phyloP scores from a whole-genome alignment of 305 asterid genomes.

The Petunia hybrid region DNA sequence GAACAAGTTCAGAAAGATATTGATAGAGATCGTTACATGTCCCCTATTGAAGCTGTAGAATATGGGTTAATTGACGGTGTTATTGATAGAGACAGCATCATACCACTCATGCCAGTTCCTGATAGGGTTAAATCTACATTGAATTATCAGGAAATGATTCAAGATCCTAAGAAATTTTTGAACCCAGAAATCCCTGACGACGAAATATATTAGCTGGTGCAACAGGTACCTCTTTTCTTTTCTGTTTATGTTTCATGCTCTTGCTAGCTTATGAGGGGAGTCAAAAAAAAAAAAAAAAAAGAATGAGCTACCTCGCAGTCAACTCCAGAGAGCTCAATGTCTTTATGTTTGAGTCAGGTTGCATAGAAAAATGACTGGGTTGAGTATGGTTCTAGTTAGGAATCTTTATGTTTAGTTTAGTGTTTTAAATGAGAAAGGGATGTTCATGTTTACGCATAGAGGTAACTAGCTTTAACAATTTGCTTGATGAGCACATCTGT shows the following conservation, averaged over 20 bases:
- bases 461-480: background rate
- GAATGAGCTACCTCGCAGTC: slow-evolving; percentile 12
- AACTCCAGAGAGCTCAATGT: background rate
- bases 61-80: slow-evolving; percentile 92
- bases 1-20: slow-evolving; percentile 95
- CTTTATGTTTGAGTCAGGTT: slow-evolving; percentile 21
- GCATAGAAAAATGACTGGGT: background rate
- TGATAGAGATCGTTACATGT: slow-evolving; percentile 91
- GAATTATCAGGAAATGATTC: slow-evolving; percentile 65
- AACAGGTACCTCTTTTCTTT: slow-evolving; percentile 36
- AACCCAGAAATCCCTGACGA: slow-evolving; percentile 90
- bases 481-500: background rate
- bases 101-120: slow-evolving; percentile 80
- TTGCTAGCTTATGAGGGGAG: slow-evolving; percentile 5
- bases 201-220: slow-evolving; percentile 70
- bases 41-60: slow-evolving; percentile 97
- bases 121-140: slow-evolving; percentile 67
- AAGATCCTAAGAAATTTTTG: slow-evolving; percentile 77
- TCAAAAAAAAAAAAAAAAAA: too few relatives aligned
- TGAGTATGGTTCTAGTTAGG: background rate
- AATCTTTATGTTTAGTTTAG: background rate
- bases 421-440: background rate
- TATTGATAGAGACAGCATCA: slow-evolving; percentile 81
- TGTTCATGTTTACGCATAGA: background rate
- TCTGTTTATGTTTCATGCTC: background rate